Conservation (phyloP, 169 alveolate species). For the Plasmodium vivax region DNA sequence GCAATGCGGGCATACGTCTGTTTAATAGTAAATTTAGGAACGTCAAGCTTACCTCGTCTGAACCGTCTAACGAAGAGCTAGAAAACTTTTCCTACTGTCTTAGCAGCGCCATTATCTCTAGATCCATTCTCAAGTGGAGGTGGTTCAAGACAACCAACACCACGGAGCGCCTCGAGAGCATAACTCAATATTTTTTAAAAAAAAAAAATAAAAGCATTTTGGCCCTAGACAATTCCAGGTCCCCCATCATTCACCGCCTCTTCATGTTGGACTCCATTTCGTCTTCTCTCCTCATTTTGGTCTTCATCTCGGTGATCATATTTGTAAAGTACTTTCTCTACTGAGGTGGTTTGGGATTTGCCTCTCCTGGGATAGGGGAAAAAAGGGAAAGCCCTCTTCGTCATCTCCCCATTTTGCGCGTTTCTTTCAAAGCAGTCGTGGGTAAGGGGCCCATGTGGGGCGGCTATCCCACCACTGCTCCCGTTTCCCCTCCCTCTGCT, state of each 20-base stretch:
- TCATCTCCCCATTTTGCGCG: not conserved
- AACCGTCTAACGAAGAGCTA: constrained; percentile 57
- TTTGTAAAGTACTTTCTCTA: constrained; percentile 36
- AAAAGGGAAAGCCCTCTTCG: not conserved
- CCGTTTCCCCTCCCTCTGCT: too few relatives aligned
- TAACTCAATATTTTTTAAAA: constrained; percentile 61
- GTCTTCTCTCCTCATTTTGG: constrained; percentile 21
- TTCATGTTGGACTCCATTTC: constrained; percentile 66
- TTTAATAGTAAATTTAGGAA: constrained; percentile 57
- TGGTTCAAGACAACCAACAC: constrained; percentile 69
- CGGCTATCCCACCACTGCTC: not conserved
- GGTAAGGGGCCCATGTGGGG: not conserved
- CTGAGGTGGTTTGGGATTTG: not conserved
- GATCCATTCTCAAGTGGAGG: constrained; percentile 46
- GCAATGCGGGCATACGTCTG: constrained; percentile 43
- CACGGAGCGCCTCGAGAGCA: constrained; percentile 52
- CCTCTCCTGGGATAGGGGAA: not conserved
- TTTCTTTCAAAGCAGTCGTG: not conserved
- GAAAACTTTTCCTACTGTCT: constrained; percentile 53
- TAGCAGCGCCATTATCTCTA: constrained; percentile 60
- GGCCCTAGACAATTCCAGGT: constrained; percentile 63
- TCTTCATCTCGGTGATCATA: constrained; percentile 17
- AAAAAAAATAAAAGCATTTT: constrained; percentile 64
- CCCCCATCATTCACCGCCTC: constrained; percentile 52
- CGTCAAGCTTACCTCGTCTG: constrained; percentile 45